Base-by-base conservation (phyloP, 192 early-diverging fungal species). In the Umbelopsis isabellina region DNA sequence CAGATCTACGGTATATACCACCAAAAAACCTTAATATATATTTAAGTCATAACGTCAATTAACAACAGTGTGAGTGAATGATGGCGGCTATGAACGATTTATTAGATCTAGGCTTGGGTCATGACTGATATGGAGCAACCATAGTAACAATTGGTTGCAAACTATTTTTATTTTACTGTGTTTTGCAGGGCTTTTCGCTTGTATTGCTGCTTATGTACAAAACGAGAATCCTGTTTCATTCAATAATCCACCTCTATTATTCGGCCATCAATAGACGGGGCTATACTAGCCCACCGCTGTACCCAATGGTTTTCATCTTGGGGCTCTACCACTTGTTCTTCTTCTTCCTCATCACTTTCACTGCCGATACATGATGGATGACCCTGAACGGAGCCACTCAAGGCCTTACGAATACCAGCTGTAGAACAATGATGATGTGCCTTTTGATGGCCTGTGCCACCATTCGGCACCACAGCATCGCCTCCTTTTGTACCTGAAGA, bases 221-320 rank as follows among this genome's bases (percentile, higher is more conserved):
- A 30, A 30, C 27, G 3, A 2, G 27, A 3, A 30, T 30, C 27
- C 3, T 30, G 27, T 30, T 22, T 22, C 15, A 12, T 33, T 30
- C 33, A 61, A n/a, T 61, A 30, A 35, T 61, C 55, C 8, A 61
- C 30, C 15, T 8, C 30, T 35, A 70, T 61, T 64, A 89, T 89
- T 33, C 88, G 80, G 25, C 83, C 88, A 35, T 87, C 86, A 21
- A 82, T 70, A 16, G 70, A 51, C 5, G 88, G 88, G 30, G 80
- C 74, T 18, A 89, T 78, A 52, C 82, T 85, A 11, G 85, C 86
- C 86, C 86, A 89, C 51, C 72, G 72, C n/a, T 80, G 77, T 7
- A 88, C 21, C 71, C 85, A 77, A 1, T 80, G 74, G 33, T 67
- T 70, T n/a, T 79, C 66, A 0, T 78, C 71, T 10, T 71, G 55